Conservation (phyloP, 1,284 basidiomycete genomes). For the Trametes sp. region DNA sequence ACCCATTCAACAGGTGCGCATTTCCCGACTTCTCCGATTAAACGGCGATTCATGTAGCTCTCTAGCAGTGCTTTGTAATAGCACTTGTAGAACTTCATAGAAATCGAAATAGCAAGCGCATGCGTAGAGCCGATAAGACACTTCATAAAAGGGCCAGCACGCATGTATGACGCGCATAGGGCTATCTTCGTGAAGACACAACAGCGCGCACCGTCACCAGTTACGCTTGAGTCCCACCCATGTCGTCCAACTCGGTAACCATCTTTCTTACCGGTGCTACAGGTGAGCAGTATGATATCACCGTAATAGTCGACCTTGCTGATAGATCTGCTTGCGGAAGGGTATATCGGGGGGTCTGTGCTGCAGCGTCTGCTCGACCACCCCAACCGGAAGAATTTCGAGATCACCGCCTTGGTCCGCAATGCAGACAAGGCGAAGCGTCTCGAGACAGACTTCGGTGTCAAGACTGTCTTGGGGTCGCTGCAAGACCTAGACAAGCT, state of each 20-base stretch:
- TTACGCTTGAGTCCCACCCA: too few relatives aligned
- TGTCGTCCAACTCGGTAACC: not conserved
- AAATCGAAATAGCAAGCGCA: too few relatives aligned
- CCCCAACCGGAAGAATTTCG: constrained; percentile 29
- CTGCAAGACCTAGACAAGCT: constrained; percentile 30
- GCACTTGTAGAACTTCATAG: too few relatives aligned
- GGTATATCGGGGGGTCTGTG: constrained; percentile 38
- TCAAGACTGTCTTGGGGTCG: constrained; percentile 36
- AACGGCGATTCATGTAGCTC: too few relatives aligned
- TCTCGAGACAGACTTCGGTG: constrained; percentile 27
- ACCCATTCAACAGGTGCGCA: too few relatives aligned
- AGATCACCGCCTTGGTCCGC: constrained; percentile 38
- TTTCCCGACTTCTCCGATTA: too few relatives aligned
- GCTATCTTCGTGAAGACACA: too few relatives aligned
- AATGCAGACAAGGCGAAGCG: constrained; percentile 32
- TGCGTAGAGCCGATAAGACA: too few relatives aligned
- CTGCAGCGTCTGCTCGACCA: constrained; percentile 34
- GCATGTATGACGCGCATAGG: too few relatives aligned
- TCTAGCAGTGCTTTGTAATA: too few relatives aligned
- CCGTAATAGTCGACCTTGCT: not conserved
- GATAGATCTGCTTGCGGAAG: constrained; percentile 20
- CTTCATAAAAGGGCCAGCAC: too few relatives aligned
- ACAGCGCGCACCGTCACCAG: too few relatives aligned
- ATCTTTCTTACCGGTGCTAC: constrained; percentile 13
- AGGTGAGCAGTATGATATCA: constrained; percentile 4